A percentile compares a stretch with the other conserved stretches of the same genome.
Conservation (phyloP, 495 filamentous ascomycete species). For the Viridothelium virens region DNA sequence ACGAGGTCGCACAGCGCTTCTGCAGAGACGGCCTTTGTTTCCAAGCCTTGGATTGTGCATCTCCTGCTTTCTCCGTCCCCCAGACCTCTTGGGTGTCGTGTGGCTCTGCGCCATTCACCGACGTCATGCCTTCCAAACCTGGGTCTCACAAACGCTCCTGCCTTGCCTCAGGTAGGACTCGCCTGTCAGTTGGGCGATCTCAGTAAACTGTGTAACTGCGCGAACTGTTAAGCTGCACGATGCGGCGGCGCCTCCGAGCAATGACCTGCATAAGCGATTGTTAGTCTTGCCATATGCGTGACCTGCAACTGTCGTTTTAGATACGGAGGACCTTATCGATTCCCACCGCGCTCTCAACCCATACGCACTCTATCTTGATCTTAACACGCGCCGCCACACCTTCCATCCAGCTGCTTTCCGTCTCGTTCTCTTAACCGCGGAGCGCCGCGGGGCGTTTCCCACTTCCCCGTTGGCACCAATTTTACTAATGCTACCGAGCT, state of each 20-base stretch:
- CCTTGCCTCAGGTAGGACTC: no score
- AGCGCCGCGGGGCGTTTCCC: no score
- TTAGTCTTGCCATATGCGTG: background rate
- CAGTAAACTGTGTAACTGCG: no score
- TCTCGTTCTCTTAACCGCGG: no score
- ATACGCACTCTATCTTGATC: background rate
- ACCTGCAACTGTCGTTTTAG: background rate
- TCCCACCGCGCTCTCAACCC: background rate
- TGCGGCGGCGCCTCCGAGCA: background rate
- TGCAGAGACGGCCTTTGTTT: background rate
- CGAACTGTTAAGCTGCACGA: background rate
- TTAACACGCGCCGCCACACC: background rate
- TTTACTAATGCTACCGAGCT: no score
- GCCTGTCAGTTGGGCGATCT: no score
- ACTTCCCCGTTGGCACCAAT: no score
- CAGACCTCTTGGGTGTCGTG: background rate
- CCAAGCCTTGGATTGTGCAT: background rate
- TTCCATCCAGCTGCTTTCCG: background rate
- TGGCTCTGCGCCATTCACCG: no score
- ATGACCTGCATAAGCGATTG: slow-evolving; percentile 10
- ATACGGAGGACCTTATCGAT: background rate
- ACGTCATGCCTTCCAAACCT: background rate
- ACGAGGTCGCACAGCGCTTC: background rate
- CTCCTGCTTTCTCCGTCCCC: slow-evolving; percentile 8
- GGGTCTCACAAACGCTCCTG: no score